Evolutionary conservation across 2,329 filamentous ascomycete genomes (phyloP).

Genomic region (Grosmannia serpens): DNA sequence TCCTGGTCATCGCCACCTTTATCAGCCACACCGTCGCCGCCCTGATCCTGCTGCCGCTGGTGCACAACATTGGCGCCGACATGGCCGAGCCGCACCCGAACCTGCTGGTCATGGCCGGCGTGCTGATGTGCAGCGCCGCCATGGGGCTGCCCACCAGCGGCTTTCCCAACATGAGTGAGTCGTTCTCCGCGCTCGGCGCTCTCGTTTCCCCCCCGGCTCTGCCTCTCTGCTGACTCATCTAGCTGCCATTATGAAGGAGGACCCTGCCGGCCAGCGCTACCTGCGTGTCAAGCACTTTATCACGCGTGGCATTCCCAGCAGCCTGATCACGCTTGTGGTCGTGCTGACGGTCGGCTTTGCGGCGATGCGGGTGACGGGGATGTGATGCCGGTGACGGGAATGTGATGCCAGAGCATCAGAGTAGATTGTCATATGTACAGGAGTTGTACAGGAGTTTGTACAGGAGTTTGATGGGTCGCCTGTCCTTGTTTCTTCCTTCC

Average conservation of each 20-base stretch:
- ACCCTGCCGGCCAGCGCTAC: slow-evolving; percentile 84
- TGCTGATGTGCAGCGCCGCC: slow-evolving; percentile 93
- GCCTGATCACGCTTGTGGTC: slow-evolving; percentile 67
- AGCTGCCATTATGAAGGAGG: slow-evolving; percentile 99
- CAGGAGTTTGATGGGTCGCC: no score
- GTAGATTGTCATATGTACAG: no score
- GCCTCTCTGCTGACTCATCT: slow-evolving; percentile 7
- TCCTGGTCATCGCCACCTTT: slow-evolving; percentile 89
- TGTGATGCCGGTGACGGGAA: slow-evolving; percentile 18
- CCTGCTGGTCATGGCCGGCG: slow-evolving; percentile 85
- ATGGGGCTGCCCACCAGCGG: slow-evolving; percentile 95
- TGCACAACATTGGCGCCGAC: slow-evolving; percentile 68
- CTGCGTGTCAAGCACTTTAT: slow-evolving; percentile 90
- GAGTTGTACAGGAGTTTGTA: no score
- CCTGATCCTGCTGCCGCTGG: slow-evolving; percentile 84
- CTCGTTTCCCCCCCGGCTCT: background rate
- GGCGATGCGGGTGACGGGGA: slow-evolving; percentile 57
- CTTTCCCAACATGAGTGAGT: slow-evolving; percentile 99
- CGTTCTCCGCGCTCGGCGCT: slow-evolving; percentile 13
- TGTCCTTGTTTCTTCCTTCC: no score
- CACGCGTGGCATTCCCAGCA: slow-evolving; percentile 81
- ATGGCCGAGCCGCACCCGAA: slow-evolving; percentile 93
- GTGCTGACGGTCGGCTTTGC: slow-evolving; percentile 85
- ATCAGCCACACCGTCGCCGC: slow-evolving; percentile 97
- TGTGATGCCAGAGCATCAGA: no score